Evolutionary conservation across 208 protist species (phyloP).

Genomic region (Leishmania turanica): DNA sequence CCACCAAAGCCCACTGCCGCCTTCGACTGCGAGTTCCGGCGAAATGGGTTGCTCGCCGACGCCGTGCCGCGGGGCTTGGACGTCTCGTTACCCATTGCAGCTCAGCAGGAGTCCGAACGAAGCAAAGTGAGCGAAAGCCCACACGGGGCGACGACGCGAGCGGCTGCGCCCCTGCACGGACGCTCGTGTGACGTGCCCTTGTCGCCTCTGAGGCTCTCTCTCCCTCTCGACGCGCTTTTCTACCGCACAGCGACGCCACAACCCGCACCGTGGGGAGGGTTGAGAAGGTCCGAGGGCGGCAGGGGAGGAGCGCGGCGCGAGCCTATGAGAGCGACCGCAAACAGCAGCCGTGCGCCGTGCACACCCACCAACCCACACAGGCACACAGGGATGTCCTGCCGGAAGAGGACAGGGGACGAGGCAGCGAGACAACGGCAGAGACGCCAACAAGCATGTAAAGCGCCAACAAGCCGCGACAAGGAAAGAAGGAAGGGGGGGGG

Average conservation of each 20-base stretch:
- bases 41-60: background rate
- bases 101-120: background rate
- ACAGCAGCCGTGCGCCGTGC: background rate
- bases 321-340: background rate
- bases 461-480: no score
- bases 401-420: background rate
- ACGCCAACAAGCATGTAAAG: no score
- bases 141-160: background rate
- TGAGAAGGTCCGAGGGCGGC: background rate
- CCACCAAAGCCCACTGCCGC: background rate
- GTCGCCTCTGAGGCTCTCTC: background rate
- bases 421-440: background rate
- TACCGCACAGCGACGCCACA: background rate
- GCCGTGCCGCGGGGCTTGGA: conserved; percentile 13
- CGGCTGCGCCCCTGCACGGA: background rate
- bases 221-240: background rate
- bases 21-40: background rate
- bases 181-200: background rate
- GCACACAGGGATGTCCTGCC: background rate
- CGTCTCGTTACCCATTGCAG: conserved; percentile 12
- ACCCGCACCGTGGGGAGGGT: background rate
- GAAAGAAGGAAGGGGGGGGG: no score
- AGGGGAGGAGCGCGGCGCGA: background rate
- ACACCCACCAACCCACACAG: background rate
- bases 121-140: background rate